Base-by-base conservation (phyloP, 1,284 basidiomycete species). In the Cryptococcus amylolentus region DNA sequence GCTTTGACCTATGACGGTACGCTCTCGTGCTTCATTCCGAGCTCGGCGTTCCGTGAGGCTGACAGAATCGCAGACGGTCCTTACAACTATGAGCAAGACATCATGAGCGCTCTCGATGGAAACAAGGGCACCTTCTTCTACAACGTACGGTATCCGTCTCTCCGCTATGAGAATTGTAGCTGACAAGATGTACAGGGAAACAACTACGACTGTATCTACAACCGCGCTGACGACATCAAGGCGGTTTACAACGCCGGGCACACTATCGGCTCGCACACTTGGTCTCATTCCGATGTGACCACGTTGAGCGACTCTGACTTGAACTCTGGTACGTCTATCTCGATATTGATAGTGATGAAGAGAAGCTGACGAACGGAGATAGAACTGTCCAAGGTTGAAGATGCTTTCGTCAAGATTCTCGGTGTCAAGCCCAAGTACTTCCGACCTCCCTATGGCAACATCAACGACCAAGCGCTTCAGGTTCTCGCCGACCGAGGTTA, bases 61-160 rank as follows among this genome's bases (percentile, higher is more conserved):
- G 28, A 16, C 51, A 5, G 45, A 26, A 23, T 47, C n/a, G 7
- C 57, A 76, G 82, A 83, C 66, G 82, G 82, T 14, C 81, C 81
- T 5, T 80, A 76, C 64, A 56, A 72, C 67, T 81, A 66, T 48
- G 80, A 79, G 48, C 7, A 70, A 14, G 77, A 82, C 52, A 73
- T 83, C 48, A 75, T 72, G 52, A 74, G 78, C 26, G 64, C 71
- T 8, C 67, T 84, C 38, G 68, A 72, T n/a, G 77, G 75, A 13
- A 79, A 73, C n/a, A 80, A 79, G 50, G 83, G 79, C 5, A 84
- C 83, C 2, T 85, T 84, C 71, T 85, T 84, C 81, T 65, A 84
- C 72, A 83, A 70, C 65, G 80, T 79, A 13, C 61, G 67, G 57
- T 54, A 10, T 23, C 7, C n/a, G 8, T 31, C 35, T 10, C 40